Percentiles rank a stretch among this genome's conserved stretches.
Conservation (phyloP, 2,329 filamentous ascomycete species). For the Xenoacremonium recifei region DNA sequence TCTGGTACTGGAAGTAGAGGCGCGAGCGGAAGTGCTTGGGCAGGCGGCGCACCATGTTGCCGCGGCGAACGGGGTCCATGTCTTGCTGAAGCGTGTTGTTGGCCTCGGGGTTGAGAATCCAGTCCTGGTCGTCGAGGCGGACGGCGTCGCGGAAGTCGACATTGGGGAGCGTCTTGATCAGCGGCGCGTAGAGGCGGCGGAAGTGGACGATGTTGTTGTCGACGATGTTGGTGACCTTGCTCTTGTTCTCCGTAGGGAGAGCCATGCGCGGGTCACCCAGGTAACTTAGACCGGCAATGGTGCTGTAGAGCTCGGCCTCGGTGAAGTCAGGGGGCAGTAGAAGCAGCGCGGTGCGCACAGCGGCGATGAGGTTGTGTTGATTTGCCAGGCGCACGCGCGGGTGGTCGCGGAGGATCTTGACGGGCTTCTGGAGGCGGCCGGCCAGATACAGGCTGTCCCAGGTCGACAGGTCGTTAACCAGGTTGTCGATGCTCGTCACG, state of each 20-base stretch:
- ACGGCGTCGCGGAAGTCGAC: slow-evolving; percentile 67
- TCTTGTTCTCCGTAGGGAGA: slow-evolving; percentile 83
- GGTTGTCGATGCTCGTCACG: slow-evolving; percentile 88
- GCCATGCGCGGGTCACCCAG: slow-evolving; percentile 96
- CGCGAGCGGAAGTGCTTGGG: slow-evolving; percentile 84
- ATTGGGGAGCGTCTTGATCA: slow-evolving; percentile 89
- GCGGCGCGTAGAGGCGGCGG: slow-evolving; percentile 82
- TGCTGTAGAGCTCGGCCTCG: slow-evolving; percentile 83
- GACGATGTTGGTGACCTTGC: slow-evolving; percentile 93
- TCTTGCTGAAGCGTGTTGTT: slow-evolving; percentile 78
- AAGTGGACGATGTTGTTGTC: slow-evolving; percentile 89
- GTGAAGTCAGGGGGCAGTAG: slow-evolving; percentile 82
- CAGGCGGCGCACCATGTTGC: slow-evolving; percentile 93
- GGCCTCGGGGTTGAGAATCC: slow-evolving; percentile 44
- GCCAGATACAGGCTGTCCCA: slow-evolving; percentile 98
- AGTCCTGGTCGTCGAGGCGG: slow-evolving; percentile 37
- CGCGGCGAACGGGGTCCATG: slow-evolving; percentile 86
- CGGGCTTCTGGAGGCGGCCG: slow-evolving; percentile 91
- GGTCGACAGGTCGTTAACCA: slow-evolving; percentile 80
- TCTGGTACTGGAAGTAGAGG: slow-evolving; percentile 92
- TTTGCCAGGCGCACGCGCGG: slow-evolving; percentile 90
- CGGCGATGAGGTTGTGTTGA: slow-evolving; percentile 91
- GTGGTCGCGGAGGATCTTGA: slow-evolving; percentile 95
- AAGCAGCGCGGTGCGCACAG: slow-evolving; percentile 83
- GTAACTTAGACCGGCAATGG: slow-evolving; percentile 90